Base-by-base conservation (phyloP, 345 rosid genomes). In the Citrus sp. region DNA sequence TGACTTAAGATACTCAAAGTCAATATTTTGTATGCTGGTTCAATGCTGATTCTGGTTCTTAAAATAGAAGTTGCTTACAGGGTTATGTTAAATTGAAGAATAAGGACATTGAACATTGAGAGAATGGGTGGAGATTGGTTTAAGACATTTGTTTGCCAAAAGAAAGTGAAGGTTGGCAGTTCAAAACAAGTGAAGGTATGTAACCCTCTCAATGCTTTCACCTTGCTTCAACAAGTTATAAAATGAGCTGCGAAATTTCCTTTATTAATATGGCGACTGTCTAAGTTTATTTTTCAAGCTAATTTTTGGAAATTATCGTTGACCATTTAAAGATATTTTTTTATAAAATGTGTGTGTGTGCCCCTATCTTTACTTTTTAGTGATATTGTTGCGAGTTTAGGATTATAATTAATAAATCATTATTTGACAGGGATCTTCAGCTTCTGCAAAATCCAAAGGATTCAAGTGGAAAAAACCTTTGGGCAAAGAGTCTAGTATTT, bases 121-220 rank as follows among this genome's bases (percentile, higher is more conserved):
- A 79, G 59, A 81, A 96, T 94, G 99, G 97, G 91, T 82, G 92
- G 93, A 27, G 87, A 88, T 82, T 89, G 97, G 91, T 84, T 96
- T 51, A 94, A 91, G 87, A 86, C 94, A 13, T 84, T 96, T 72
- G 87, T 92, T 74, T 87, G 84, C 80, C 75, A 67, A n/a, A 96
- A 91, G 90, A 91, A 79, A 77, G 91, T 79, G 70, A 93, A 90
- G 85, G 80, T 84, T 35, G 78, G 73, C 9, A 79, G 82, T 79
- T 67, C 83, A 63, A 89, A 90, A 80, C 88, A 72, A 58, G 83
- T 65, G 21, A 92, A 83, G 94, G 92, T 89, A 85, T 25, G 62
- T 64, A 24, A 35, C 69, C 32, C 46, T 70, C 37, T 22, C 12
- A 63, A 28, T 38, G 42, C 25, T 56, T 67, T 49, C 3, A n/a